These are phyloP conservation scores for Pseudocercospora cruenta DNA, from an alignment of 2,329 filamentous ascomycete genomes.

Conservation along the genomic window DNA sequence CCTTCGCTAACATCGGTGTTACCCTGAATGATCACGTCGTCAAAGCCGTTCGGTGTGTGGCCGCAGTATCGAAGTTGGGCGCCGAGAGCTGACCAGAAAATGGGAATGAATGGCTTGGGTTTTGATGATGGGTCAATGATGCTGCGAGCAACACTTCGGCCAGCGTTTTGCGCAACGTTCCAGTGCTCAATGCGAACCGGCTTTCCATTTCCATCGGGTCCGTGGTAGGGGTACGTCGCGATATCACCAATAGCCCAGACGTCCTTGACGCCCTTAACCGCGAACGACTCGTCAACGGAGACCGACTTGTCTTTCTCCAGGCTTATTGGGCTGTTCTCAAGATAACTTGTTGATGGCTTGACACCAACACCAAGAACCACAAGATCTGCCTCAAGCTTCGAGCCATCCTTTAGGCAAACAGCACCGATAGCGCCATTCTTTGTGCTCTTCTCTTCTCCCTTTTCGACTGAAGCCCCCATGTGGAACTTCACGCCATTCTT, in stretches of 20 bases:
- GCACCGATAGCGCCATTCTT: constrained; percentile 75
- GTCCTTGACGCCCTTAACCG: constrained; percentile 73
- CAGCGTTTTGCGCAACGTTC: constrained; percentile 95
- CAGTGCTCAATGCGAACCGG: constrained; percentile 91
- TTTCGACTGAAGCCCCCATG: constrained; percentile 78
- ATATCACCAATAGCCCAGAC: constrained; percentile 96
- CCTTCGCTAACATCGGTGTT: constrained; percentile 62
- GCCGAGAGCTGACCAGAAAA: constrained; percentile 96
- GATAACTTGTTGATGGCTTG: constrained; percentile 78
- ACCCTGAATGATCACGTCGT: constrained; percentile 81
- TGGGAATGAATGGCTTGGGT: constrained; percentile 78
- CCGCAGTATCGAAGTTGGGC: constrained; percentile 92
- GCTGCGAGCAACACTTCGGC: constrained; percentile 75
- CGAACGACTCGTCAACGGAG: constrained; percentile 77
- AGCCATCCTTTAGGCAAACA: constrained; percentile 83
- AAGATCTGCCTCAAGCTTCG: constrained; percentile 79
- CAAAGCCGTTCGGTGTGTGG: constrained; percentile 79
- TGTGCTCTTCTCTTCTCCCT: constrained; percentile 71
- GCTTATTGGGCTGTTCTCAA: constrained; percentile 71
- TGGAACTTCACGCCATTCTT: constrained; percentile 88
- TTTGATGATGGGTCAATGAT: constrained; percentile 68
- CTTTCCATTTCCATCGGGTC: constrained; percentile 76
- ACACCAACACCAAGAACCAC: constrained; percentile 93
- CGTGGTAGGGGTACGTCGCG: constrained; percentile 90
- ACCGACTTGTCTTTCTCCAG: constrained; percentile 87